Evolutionary conservation across 768 basidiomycete species (phyloP).

Genomic region (Hirschioporus abietinus): DNA sequence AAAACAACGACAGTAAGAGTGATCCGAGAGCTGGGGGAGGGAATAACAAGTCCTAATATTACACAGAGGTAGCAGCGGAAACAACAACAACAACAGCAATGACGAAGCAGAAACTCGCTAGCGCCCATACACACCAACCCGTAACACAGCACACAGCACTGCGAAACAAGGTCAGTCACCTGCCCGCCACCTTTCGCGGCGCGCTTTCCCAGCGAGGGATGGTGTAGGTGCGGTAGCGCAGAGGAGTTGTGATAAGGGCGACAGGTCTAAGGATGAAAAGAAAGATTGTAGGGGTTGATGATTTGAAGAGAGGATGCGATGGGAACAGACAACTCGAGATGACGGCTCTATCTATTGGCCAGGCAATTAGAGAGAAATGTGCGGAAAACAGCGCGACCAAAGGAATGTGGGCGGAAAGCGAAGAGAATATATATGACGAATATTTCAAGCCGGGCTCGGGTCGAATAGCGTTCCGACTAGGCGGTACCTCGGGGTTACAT

Average conservation of each 20-base stretch:
- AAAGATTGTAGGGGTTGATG: neutral
- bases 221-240: neutral
- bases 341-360: neutral
- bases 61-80: neutral
- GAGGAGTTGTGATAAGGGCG: neutral
- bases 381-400: neutral
- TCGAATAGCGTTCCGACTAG: too few relatives aligned
- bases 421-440: neutral
- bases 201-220: neutral
- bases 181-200: neutral
- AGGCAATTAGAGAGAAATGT: neutral
- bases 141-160: neutral
- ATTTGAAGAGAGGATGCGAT: neutral
- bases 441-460: too few relatives aligned
- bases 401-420: neutral
- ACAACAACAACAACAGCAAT: neutral
- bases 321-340: neutral
- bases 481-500: neutral
- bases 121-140: neutral
- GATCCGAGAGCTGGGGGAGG: neutral
- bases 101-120: neutral
- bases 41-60: neutral
- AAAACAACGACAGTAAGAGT: neutral
- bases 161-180: neutral
- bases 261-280: neutral